Evolutionary conservation across 2,329 filamentous ascomycete species (phyloP).

Genomic region (Alternaria viburni): DNA sequence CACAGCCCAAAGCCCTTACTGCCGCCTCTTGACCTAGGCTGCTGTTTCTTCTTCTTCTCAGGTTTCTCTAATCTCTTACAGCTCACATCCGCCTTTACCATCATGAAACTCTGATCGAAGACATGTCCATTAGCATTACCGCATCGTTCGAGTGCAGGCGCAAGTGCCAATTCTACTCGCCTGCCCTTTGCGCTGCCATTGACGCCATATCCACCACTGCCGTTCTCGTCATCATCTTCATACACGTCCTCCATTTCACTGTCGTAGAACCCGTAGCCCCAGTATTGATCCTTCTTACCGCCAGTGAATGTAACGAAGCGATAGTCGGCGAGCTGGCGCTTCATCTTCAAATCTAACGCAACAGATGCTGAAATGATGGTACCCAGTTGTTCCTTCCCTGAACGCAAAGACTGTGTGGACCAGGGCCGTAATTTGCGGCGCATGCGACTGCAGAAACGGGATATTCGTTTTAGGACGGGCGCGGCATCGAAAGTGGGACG

Average conservation of each 20-base stretch:
- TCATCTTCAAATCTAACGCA: constrained; percentile 48
- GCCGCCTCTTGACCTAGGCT: constrained; percentile 17
- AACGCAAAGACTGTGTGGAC: constrained; percentile 35
- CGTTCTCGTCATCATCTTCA: constrained; percentile 31
- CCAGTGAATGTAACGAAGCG: constrained; percentile 47
- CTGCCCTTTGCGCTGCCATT: constrained; percentile 22
- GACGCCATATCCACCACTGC: constrained; percentile 16
- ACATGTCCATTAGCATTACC: constrained; percentile 48
- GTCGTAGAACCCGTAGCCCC: constrained; percentile 46
- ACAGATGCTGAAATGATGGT: constrained; percentile 46
- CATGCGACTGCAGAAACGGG: constrained; percentile 37
- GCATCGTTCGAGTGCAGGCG: constrained; percentile 47
- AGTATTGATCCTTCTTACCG: constrained; percentile 39
- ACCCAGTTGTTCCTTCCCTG: constrained; percentile 41
- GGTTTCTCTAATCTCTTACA: constrained; percentile 38
- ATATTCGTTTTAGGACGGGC: constrained; percentile 44
- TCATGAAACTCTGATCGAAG: constrained; percentile 46
- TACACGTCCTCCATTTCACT: constrained; percentile 48
- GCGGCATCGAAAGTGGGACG: constrained; percentile 44
- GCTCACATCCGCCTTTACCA: constrained; percentile 48
- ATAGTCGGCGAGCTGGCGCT: constrained; percentile 45
- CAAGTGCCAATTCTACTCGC: constrained; percentile 42
- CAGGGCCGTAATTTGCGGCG: constrained; percentile 42
- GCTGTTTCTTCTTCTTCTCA: constrained; percentile 21
- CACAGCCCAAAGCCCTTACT: constrained; percentile 19